phyloP scores from a whole-genome alignment of 768 basidiomycete species.

The Agaricus sinodeliciosus region DNA sequence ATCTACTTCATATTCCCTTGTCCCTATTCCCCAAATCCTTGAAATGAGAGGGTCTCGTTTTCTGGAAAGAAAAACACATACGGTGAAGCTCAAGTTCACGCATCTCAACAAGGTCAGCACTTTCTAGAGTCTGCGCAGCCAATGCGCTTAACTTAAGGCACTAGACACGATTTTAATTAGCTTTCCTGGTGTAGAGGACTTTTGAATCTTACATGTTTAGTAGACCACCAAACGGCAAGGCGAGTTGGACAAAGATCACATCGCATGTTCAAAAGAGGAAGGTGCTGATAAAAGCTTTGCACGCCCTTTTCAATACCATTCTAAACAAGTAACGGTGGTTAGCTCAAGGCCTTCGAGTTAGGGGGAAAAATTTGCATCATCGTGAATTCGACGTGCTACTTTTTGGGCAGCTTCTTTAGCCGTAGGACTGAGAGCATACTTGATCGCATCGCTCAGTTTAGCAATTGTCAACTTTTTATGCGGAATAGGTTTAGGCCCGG shows the following conservation, averaged over 20 bases:
- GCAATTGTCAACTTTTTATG: slow-evolving; percentile 42
- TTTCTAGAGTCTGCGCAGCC: slow-evolving; percentile 43
- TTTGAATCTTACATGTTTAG: slow-evolving; percentile 30
- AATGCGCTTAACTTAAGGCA: slow-evolving; percentile 47
- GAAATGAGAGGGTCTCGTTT: not conserved
- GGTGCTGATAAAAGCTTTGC: slow-evolving; percentile 51
- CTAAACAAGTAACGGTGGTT: slow-evolving; percentile 19
- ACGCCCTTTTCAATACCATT: slow-evolving; percentile 42
- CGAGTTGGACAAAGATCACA: slow-evolving; percentile 49
- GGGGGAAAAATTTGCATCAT: slow-evolving; percentile 30
- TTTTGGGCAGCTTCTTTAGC: slow-evolving; percentile 42
- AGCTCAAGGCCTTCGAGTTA: not conserved
- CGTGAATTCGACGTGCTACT: slow-evolving; percentile 44
- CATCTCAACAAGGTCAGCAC: slow-evolving; percentile 37
- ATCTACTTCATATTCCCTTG: slow-evolving; percentile 18
- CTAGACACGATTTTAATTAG: slow-evolving; percentile 16
- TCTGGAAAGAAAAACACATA: slow-evolving; percentile 17
- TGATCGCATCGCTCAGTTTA: slow-evolving; percentile 47
- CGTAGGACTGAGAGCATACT: slow-evolving; percentile 35
- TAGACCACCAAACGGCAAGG: slow-evolving; percentile 55
- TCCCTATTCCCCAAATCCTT: slow-evolving; percentile 12
- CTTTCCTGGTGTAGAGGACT: not conserved
- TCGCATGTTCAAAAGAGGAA: slow-evolving; percentile 57
- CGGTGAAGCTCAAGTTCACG: slow-evolving; percentile 43
- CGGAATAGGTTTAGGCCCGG: slow-evolving; percentile 54